These are phyloP conservation scores for Monascus ruber DNA, from an alignment of 2,329 filamentous ascomycete genomes.

Conservation along the genomic window DNA sequence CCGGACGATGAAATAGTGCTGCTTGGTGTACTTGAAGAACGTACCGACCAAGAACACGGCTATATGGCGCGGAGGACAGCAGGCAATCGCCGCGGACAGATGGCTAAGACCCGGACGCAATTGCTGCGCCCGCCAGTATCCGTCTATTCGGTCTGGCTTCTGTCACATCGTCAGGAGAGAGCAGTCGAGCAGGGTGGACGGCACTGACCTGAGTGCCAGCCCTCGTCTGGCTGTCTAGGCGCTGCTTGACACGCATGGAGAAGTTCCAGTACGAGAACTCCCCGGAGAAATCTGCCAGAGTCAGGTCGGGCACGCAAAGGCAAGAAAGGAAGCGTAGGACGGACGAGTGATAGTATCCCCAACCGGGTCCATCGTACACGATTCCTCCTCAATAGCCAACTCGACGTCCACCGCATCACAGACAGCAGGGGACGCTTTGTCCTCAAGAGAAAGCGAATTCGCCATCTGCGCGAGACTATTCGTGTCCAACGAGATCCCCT, in stretches of 20 bases:
- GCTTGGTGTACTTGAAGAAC: conserved; percentile 40
- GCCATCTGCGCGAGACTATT: conserved; percentile 3
- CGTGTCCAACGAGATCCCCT: conserved; percentile 3
- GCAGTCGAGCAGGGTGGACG: no score
- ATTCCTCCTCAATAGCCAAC: conserved; percentile 3
- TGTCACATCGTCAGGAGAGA: conserved; percentile 1
- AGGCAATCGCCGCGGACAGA: conserved; percentile 25
- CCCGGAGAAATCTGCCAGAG: conserved; percentile 36
- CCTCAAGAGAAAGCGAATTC: not conserved
- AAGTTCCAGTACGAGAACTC: conserved; percentile 46
- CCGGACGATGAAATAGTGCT: conserved; percentile 41
- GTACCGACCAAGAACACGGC: conserved; percentile 37
- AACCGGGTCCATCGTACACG: conserved; percentile 6
- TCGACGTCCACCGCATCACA: not conserved
- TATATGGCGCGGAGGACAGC: conserved; percentile 37
- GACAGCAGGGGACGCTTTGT: not conserved
- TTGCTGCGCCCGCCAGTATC: conserved; percentile 38
- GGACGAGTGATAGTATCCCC: conserved; percentile 6
- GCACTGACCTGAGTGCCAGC: conserved; percentile 4
- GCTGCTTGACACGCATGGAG: conserved; percentile 41
- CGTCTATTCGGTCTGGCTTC: conserved; percentile 7
- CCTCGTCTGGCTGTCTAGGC: conserved; percentile 33
- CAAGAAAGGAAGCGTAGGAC: not conserved
- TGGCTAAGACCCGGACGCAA: conserved; percentile 33
- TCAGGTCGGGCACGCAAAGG: not conserved